Evolutionary conservation across 1,284 basidiomycete genomes (phyloP), one percentile per base, ranked within the genome.

Genomic region (Mycena sp.): DNA sequence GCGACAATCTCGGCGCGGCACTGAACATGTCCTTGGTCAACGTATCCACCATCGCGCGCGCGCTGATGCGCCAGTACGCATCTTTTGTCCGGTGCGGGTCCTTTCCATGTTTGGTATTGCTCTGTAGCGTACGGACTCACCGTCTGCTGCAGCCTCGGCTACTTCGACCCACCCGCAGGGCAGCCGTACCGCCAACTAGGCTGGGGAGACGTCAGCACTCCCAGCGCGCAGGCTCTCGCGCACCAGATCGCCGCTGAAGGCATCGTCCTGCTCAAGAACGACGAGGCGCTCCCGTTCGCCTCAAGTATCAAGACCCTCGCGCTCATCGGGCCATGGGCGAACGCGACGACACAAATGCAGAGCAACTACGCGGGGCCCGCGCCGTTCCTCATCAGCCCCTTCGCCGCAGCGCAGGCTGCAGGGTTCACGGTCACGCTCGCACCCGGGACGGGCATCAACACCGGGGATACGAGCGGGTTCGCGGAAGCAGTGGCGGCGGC

Each of bases 401-500:
- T 84, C 21, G 77, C 79, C 67, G 85, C 80, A 11, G 80, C 82
- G 4, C 70, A 77, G 37, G 72, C 77, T 35, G 79, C 83, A 29
- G 84, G 84, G 4, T 85, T 81, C 70, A 73, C 78, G 1, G 81
- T 81, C 25, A 79, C 77, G 4, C 83, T 79, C 60, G 75, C 72
- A 1, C 43, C 68, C 14, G 85, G 85, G 17, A 84, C 84, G 0
- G 76, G 74, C 9, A 50, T 75, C 4, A 78, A 73, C 23, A 52
- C 48, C 19, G 38, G 25, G 25, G 72, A 74, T 32, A 82, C 78
- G 6, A 69, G 71, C 49, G 81, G 81, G 1, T 86, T 86, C 67
- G 76, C 78, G 26, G 91, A 87, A 1, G 92, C 92, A 5, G 71
- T 85, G 23, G 77, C 87, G 6, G 91, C 91, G 10, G 86, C 87